Evolutionary conservation across 2,329 filamentous ascomycete genomes (phyloP).

Genomic region (Knoxdaviesia capensis): DNA sequence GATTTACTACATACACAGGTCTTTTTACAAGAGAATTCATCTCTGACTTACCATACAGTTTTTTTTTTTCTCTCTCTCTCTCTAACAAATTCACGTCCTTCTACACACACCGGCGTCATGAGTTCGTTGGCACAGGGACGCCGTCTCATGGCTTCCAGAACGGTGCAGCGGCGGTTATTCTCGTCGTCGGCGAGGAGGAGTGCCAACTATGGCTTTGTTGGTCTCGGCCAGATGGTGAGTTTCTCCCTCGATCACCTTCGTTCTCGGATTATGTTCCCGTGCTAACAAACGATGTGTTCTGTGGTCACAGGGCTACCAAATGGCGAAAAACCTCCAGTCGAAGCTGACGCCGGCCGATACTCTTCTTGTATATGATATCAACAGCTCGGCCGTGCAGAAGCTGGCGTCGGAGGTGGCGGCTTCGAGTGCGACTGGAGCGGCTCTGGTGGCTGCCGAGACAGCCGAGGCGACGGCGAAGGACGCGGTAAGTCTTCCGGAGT

Average conservation of each 20-base stretch:
- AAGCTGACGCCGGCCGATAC: constrained; percentile 30
- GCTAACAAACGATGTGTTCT: constrained; percentile 4
- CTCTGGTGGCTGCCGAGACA: constrained; percentile 21
- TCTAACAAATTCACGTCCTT: no score
- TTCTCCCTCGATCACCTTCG: background rate
- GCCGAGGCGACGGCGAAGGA: constrained; percentile 28
- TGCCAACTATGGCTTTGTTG: constrained; percentile 38
- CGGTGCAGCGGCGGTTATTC: constrained; percentile 25
- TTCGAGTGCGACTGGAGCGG: constrained; percentile 22
- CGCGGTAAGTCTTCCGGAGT: constrained; percentile 21
- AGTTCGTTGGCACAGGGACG: no score
- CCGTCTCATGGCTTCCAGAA: constrained; percentile 2
- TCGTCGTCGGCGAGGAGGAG: constrained; percentile 23
- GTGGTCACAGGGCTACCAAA: constrained; percentile 32
- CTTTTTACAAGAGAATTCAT: no score
- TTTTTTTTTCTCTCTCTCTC: no score
- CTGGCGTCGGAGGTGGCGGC: constrained; percentile 26
- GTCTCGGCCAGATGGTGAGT: constrained; percentile 39
- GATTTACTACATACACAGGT: no score
- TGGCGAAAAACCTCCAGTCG: constrained; percentile 40
- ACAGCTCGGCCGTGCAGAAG: constrained; percentile 23
- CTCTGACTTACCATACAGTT: no score
- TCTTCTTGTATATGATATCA: constrained; percentile 35
- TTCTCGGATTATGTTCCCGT: background rate
- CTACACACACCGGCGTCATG: no score